Evolutionary conservation across 2,329 filamentous ascomycete genomes (phyloP), one percentile per base, ranked within the genome.

Genomic region (Paecilomyces fulvus): DNA sequence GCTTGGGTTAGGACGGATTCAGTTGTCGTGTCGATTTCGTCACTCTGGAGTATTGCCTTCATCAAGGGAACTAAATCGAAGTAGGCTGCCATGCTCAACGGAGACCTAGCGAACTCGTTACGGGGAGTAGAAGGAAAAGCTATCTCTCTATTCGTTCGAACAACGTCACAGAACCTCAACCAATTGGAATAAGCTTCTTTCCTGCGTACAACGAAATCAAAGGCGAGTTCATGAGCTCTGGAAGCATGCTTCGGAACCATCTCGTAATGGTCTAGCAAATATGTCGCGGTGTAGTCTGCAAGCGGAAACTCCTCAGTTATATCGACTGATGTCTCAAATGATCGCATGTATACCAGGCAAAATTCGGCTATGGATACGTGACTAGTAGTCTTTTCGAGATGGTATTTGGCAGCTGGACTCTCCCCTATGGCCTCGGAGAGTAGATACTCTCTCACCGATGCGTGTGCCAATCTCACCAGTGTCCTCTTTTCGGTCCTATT

Each of bases 261-360:
- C 25, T 54, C 56, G 25, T 58, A 58, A 37, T 56, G 56, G 11
- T 51, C 30, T 11, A 58, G 7, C 56, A 54, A 56, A 30, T 56
- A 28, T 12, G 20, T 33, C 11, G 50, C 56, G 6, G 23, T 54
- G 23, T 58, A 58, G 1, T 33, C 7, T 14, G 21, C 49, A 11
- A 58, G 49, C 2, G 53, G 56, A n/a, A 53, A 30, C 14, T 21
- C 43, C 6, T 58, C 46, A 17, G 12, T 21, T 30, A 43, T 23
- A 3, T 48, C 53, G 9, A 56, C 7, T 2, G 50, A 12, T 3
- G 12, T 33, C 12, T 50, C 50, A 20, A 51, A 8, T 17, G 56
- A 33, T 21, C 33, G 54, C 9, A 58, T 50, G 17, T 58, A 58
- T 25, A 51, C 49, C 1, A 58, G 28, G 10, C 43, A 56, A 46